Evolutionary conservation across 1,284 basidiomycete species (phyloP), one percentile per base, ranked within the genome.

Genomic region (Heterobasidion occidentale): DNA sequence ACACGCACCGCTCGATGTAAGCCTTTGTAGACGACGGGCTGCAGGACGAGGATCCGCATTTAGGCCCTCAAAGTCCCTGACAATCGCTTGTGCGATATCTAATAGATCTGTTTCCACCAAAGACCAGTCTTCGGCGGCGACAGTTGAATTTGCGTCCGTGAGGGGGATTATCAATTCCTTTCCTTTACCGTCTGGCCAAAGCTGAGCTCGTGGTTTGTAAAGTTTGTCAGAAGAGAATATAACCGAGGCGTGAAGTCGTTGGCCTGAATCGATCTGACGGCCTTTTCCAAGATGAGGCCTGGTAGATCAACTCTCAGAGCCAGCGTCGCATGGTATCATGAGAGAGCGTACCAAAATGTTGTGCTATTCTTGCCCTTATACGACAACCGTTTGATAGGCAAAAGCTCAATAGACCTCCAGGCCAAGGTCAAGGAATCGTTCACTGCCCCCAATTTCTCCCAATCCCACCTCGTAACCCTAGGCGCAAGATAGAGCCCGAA

Each of bases 321-420:
- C 19, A n/a, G 7, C 11, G 4, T 2, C 11, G 19, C 9, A 38
- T 9, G 34, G 44, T 17, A 14, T 9, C 12, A 47, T 36, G 5
- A 17, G 14, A 27, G 38, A 11, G 46, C 54, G 12, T 44, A 60
- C 59, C 44, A 36, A 11, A 44, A 56, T 17, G 60, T 58, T 12
- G 52, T 27, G 20, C 11, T 11, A 34, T 69, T 50, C 9, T 59
- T 59, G 48, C 56, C 61, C 27, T 58, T 58, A 3, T 62, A 70
- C 0, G 62, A 60, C 46, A 66, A 64, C n/a, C 65, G 65, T 34
- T 48, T 69, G 36, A 70, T 58, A 5, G 69, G 68, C 4, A 70
- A 1, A 38, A 58, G 57, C 46, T 71, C 68, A 4, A 69, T 7
- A 1, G 36, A 7, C 14, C 48, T 42, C 70, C 68, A 69, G 2